A percentile compares a stretch with the other conserved stretches of the same genome.
These are phyloP conservation scores for Vitis cinerea DNA, from an alignment of 164 flowering plant species.

Conservation along the genomic window DNA sequence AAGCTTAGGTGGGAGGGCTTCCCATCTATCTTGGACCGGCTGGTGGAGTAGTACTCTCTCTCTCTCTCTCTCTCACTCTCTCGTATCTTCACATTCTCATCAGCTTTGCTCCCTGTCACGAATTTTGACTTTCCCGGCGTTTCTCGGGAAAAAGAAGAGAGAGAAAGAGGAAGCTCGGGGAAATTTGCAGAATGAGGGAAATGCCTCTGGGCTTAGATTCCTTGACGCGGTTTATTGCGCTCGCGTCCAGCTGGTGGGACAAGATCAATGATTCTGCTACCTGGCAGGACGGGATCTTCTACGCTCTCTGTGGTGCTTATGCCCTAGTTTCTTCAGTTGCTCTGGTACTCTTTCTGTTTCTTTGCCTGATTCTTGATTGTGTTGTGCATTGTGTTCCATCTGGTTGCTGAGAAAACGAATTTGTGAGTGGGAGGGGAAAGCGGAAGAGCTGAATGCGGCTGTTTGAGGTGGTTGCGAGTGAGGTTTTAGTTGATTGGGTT, in stretches of 20 bases:
- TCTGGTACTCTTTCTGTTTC: slow-evolving; percentile 43
- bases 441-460: too few relatives aligned
- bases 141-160: not conserved
- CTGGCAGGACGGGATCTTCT: slow-evolving; percentile 94
- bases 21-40: slow-evolving; percentile 17
- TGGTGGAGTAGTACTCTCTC: slow-evolving; percentile 14
- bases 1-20: slow-evolving; percentile 29
- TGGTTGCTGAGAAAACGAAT: not conserved
- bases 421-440: not conserved
- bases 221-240: slow-evolving; percentile 6
- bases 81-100: not conserved
- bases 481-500: too few relatives aligned
- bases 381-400: not conserved
- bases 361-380: not conserved
- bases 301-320: slow-evolving; percentile 71
- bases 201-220: slow-evolving; percentile 26
- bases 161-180: slow-evolving; percentile 7
- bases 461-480: too few relatives aligned
- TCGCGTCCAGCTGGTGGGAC: slow-evolving; percentile 68
- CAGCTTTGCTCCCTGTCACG: not conserved
- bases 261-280: slow-evolving; percentile 71
- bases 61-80: slow-evolving; percentile 10
- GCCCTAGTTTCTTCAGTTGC: slow-evolving; percentile 88
- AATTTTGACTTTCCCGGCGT: slow-evolving; percentile 17
- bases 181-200: slow-evolving; percentile 26